Evolutionary conservation across 768 basidiomycete species (phyloP).

Genomic region (Mycena vulgaris): DNA sequence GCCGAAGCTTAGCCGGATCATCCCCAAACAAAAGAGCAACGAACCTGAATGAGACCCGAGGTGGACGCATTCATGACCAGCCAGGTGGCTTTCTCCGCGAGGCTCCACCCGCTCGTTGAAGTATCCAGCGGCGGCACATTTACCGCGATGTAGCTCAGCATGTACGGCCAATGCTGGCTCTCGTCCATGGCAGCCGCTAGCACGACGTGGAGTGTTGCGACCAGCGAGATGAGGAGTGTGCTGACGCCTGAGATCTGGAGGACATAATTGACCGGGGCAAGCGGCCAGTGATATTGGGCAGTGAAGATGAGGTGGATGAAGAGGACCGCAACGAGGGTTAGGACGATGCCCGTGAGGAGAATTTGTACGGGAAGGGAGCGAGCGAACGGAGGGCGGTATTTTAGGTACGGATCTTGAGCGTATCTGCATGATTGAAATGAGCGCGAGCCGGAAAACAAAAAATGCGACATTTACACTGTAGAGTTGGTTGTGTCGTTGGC

Average conservation of each 20-base stretch:
- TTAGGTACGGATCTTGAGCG: conserved; percentile 79
- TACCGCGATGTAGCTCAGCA: conserved; percentile 93
- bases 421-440: conserved; percentile 42
- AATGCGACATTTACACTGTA: background rate
- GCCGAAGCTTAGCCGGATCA: background rate
- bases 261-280: conserved; percentile 92
- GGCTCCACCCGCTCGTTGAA: conserved; percentile 67
- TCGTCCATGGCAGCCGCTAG: conserved; percentile 71
- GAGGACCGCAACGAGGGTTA: conserved; percentile 88
- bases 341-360: conserved; percentile 85
- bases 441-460: background rate
- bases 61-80: conserved; percentile 90
- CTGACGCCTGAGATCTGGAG: conserved; percentile 90
- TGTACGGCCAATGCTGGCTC: conserved; percentile 92
- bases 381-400: conserved; percentile 84
- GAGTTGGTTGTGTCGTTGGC: conserved; percentile 13
- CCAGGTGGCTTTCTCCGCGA: conserved; percentile 82
- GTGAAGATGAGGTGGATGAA: conserved; percentile 96
- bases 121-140: conserved; percentile 73
- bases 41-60: conserved; percentile 87
- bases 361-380: conserved; percentile 94
- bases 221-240: conserved; percentile 82
- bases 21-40: conserved; percentile 38
- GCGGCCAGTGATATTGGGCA: conserved; percentile 95
- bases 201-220: conserved; percentile 85